Evolutionary conservation across 73 alveolate species (phyloP).

Genomic region (Effrenium voratum): DNA sequence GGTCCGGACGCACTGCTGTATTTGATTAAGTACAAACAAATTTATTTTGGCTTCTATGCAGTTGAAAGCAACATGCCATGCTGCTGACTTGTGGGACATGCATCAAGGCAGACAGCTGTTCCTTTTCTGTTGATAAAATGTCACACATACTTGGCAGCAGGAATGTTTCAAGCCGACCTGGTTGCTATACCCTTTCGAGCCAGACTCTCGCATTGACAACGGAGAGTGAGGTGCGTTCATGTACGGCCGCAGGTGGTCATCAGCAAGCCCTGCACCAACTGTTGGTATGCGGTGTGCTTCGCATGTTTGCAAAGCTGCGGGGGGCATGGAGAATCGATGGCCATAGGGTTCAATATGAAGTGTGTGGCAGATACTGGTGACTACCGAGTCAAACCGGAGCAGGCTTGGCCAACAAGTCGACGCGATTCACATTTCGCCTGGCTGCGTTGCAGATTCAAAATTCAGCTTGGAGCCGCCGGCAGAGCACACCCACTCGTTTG

Average conservation of each 20-base stretch:
- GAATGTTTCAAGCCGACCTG: too few species aligned
- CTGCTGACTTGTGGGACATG: too few species aligned
- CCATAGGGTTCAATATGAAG: neutral
- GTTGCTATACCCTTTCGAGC: too few species aligned
- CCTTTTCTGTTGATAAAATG: too few species aligned
- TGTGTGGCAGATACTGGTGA: slow-evolving; percentile 24
- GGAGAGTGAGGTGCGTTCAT: neutral
- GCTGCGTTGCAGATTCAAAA: slow-evolving; percentile 42
- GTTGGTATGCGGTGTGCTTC: slow-evolving; percentile 57
- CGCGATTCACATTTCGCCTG: too few species aligned
- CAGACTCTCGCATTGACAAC: too few species aligned
- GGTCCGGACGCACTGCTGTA: neutral
- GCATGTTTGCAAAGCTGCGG: neutral
- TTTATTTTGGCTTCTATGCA: too few species aligned
- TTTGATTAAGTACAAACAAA: too few species aligned
- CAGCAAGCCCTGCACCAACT: slow-evolving; percentile 56
- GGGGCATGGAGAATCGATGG: neutral
- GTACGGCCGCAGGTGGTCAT: slow-evolving; percentile 21
- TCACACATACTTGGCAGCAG: too few species aligned
- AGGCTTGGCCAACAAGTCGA: neutral
- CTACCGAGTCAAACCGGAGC: slow-evolving; percentile 42
- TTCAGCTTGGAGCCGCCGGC: slow-evolving; percentile 67
- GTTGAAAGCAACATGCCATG: too few species aligned
- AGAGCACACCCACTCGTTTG: slow-evolving; percentile 58
- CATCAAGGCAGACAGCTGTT: too few species aligned